Conservation (phyloP, 148 eudicot species). For the Heliosperma pusillum region DNA sequence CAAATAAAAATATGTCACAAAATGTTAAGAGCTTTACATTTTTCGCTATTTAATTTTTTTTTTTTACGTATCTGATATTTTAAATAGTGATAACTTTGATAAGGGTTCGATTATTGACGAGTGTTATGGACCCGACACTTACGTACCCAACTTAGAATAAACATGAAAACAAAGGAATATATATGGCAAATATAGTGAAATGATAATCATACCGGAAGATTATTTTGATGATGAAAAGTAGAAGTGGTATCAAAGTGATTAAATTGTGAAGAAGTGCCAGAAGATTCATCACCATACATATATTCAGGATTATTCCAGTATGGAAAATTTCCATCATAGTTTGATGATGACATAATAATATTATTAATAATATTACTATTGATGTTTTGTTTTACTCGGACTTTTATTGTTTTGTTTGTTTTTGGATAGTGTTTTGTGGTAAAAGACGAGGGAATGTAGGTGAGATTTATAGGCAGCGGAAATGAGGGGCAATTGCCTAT, state of each 20-base stretch:
- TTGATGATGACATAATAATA: conserved; percentile 8
- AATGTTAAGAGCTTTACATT: too few species aligned
- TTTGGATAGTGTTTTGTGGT: neutral
- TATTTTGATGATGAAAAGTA: neutral
- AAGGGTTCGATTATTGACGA: too few species aligned
- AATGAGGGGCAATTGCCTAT: neutral
- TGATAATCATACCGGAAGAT: conserved; percentile 2
- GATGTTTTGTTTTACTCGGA: neutral
- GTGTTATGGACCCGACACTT: too few species aligned
- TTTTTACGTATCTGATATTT: too few species aligned
- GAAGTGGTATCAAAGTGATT: neutral
- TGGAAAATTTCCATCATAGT: neutral
- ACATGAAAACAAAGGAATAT: too few species aligned
- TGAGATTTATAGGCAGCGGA: conserved; percentile 6
- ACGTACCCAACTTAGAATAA: too few species aligned
- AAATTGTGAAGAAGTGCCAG: neutral
- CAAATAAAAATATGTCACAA: too few species aligned
- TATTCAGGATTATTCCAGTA: neutral
- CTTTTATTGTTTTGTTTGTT: neutral
- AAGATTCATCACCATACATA: conserved; percentile 1
- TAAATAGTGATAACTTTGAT: too few species aligned
- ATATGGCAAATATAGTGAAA: too few species aligned
- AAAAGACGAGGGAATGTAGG: conserved; percentile 15
- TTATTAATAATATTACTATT: too few species aligned
- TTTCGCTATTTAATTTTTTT: too few species aligned